Percentiles rank a stretch among this genome's conserved stretches.
phyloP scores from a whole-genome alignment of 371 early-diverging fungal species.

The Globomyces sp. region DNA sequence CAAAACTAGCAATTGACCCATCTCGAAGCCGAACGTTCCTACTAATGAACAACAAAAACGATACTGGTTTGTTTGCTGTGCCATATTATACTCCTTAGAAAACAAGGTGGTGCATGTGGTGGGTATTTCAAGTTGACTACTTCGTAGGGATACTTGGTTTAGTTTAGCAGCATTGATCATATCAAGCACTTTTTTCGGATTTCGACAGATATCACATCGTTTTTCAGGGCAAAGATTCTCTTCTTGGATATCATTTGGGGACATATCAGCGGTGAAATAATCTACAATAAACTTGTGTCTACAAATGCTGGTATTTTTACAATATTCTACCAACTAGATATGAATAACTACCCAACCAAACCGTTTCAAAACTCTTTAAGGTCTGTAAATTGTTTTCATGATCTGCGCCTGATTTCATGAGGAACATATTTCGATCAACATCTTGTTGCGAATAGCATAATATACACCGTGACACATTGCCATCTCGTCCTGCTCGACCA shows the following conservation, averaged over 20 bases:
- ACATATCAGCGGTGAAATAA: constrained; percentile 33
- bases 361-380: neutral
- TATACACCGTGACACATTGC: constrained; percentile 50
- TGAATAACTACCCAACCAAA: neutral
- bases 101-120: neutral
- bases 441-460: constrained; percentile 60
- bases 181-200: constrained; percentile 26
- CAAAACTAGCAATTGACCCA: neutral
- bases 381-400: constrained; percentile 9
- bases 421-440: constrained; percentile 35
- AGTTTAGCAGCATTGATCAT: neutral
- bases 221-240: constrained; percentile 28
- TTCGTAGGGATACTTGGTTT: neutral
- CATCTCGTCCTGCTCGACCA: constrained; percentile 69
- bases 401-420: constrained; percentile 20
- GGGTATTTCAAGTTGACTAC: neutral
- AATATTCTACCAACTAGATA: constrained; percentile 43
- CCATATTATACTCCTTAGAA: neutral
- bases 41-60: neutral
- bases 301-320: constrained; percentile 43
- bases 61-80: neutral
- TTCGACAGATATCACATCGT: constrained; percentile 43
- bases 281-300: constrained; percentile 36
- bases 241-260: neutral
- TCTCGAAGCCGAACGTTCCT: neutral